Percentiles rank a stretch among this genome's conserved stretches.
These are phyloP conservation scores for Gossypium turneri DNA, from an alignment of 345 rosid species.

Conservation along the genomic window DNA sequence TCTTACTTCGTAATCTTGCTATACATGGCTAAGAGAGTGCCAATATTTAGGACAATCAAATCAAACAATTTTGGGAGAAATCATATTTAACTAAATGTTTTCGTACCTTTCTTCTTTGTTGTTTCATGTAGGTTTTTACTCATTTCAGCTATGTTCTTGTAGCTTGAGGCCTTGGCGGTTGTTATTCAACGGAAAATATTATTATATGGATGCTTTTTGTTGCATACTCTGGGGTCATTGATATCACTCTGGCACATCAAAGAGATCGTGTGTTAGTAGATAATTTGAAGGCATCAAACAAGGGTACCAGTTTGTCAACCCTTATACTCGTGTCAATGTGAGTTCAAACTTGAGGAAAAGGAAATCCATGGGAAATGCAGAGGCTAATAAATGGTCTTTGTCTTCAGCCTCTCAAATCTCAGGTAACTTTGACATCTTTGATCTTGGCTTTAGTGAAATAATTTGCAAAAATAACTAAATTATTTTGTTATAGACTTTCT, in stretches of 20 bases:
- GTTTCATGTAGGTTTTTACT: conserved; percentile 10
- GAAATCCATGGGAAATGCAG: conserved; percentile 29
- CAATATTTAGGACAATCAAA: background rate
- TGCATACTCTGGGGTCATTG: conserved; percentile 70
- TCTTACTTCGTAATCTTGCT: background rate
- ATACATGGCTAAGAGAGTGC: background rate
- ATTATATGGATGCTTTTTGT: conserved; percentile 82
- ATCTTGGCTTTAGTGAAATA: conserved; percentile 5
- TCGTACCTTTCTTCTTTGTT: background rate
- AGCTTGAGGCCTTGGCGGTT: conserved; percentile 76
- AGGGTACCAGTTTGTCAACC: conserved; percentile 20
- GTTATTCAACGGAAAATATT: conserved; percentile 65
- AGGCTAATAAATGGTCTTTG: conserved; percentile 20
- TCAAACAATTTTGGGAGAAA: conserved; percentile 4
- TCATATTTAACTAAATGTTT: background rate
- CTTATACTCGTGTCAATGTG: conserved; percentile 18
- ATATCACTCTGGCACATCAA: conserved; percentile 40
- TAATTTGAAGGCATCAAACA: conserved; percentile 13
- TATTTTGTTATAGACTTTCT: background rate
- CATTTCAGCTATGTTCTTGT: conserved; percentile 27
- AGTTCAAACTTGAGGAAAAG: conserved; percentile 61
- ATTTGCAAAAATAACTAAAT: background rate
- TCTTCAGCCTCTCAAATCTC: conserved; percentile 26
- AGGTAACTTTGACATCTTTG: conserved; percentile 38
- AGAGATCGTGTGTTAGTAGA: conserved; percentile 24